Percentiles rank a stretch among this genome's conserved stretches.
Evolutionary conservation across 2,329 filamentous ascomycete species (phyloP).

Genomic region (Neocatenulostroma microsporum): DNA sequence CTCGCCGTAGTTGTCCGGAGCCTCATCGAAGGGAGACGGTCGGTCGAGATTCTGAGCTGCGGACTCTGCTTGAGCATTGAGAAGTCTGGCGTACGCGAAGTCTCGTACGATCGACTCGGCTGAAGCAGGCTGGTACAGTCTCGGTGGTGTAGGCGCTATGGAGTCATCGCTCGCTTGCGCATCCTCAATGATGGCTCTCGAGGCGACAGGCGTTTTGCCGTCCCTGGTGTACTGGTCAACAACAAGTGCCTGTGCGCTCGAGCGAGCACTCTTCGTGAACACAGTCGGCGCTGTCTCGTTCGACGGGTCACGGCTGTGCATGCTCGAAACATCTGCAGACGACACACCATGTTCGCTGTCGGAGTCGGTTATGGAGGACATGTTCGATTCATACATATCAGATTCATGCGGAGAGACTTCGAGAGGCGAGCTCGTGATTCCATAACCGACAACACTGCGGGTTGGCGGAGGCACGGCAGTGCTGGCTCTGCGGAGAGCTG

Average conservation of each 20-base stretch:
- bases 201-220: conserved; percentile 6
- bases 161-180: conserved; percentile 10
- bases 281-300: conserved; percentile 14
- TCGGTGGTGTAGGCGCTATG: conserved; percentile 21
- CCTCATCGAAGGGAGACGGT: too few relatives aligned
- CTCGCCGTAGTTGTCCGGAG: conserved; percentile 52
- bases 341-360: neutral
- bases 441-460: neutral
- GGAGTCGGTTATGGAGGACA: too few relatives aligned
- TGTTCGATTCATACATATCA: neutral
- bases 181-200: conserved; percentile 4
- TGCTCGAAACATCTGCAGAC: neutral
- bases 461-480: conserved; percentile 5
- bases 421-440: conserved; percentile 9
- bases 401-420: conserved; percentile 6
- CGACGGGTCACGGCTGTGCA: conserved; percentile 3
- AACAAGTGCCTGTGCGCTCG: conserved; percentile 14
- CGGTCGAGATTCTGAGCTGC: conserved; percentile 1
- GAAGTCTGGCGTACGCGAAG: conserved; percentile 22
- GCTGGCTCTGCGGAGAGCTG: conserved; percentile 28
- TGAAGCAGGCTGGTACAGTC: conserved; percentile 23
- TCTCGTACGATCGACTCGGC: conserved; percentile 27
- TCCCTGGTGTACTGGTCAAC: conserved; percentile 8
- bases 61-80: conserved; percentile 1
- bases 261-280: conserved; percentile 10